A percentile compares a stretch with the other conserved stretches of the same genome.
These are phyloP conservation scores for Zygoascus meyerae DNA, from an alignment of 1,139 yeast genomes.

Conservation along the genomic window DNA sequence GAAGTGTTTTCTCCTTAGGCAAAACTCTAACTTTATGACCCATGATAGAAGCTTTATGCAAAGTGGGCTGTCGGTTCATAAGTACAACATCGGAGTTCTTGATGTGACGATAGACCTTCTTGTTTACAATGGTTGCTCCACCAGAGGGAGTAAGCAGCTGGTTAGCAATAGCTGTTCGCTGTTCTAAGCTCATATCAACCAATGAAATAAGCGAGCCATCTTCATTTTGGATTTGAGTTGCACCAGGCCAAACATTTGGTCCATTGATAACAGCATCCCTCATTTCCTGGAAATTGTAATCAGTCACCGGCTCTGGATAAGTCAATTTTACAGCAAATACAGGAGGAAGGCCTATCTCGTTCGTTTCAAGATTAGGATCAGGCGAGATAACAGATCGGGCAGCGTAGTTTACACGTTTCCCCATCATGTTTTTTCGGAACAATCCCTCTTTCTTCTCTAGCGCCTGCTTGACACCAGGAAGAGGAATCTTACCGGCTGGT, in stretches of 20 bases:
- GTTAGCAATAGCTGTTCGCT: slow-evolving; percentile 92
- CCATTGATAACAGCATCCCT: slow-evolving; percentile 96
- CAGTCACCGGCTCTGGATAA: slow-evolving; percentile 98
- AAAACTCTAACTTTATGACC: slow-evolving; percentile 96
- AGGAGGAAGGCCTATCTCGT: slow-evolving; percentile 98
- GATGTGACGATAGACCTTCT: slow-evolving; percentile 91
- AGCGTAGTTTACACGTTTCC: slow-evolving; percentile 97
- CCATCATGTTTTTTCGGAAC: slow-evolving; percentile 99
- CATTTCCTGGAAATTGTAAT: slow-evolving; percentile 82
- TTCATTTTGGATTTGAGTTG: slow-evolving; percentile 91
- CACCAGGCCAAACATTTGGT: slow-evolving; percentile 98
- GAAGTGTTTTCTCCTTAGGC: slow-evolving; percentile 94
- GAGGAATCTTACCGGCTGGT: slow-evolving; percentile 61
- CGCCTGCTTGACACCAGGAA: slow-evolving; percentile 96
- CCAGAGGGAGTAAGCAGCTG: slow-evolving; percentile 82
- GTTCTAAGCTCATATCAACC: slow-evolving; percentile 85
- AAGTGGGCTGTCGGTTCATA: slow-evolving; percentile 98
- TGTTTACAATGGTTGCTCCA: slow-evolving; percentile 55
- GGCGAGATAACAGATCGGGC: slow-evolving; percentile 99
- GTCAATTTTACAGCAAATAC: slow-evolving; percentile 94
- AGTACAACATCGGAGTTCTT: slow-evolving; percentile 91
- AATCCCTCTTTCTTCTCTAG: slow-evolving; percentile 98
- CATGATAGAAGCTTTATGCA: slow-evolving; percentile 99
- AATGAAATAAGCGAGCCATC: slow-evolving; percentile 85
- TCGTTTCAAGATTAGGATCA: slow-evolving; percentile 95